Percentiles rank a stretch among this genome's conserved stretches.
phyloP scores from a whole-genome alignment of 1,284 basidiomycete species.

The Calocybe gambosa region DNA sequence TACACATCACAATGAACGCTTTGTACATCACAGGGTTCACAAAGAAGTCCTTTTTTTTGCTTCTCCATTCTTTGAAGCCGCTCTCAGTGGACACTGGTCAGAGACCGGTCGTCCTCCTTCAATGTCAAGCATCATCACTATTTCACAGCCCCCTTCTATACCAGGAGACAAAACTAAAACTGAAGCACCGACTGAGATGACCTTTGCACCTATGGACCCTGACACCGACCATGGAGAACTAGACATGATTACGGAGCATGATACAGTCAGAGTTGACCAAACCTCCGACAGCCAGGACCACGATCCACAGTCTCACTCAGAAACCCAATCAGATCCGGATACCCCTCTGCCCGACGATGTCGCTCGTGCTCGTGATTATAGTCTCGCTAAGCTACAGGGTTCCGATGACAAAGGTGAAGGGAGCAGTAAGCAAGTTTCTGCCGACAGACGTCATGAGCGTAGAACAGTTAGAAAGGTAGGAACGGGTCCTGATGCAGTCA shows the following conservation, averaged over 20 bases:
- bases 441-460: constrained; percentile 14
- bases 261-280: constrained; percentile 20
- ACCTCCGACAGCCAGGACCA: constrained; percentile 26
- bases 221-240: constrained; percentile 42
- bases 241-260: constrained; percentile 32
- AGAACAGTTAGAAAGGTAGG: constrained; percentile 34
- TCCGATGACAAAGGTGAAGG: constrained; percentile 7
- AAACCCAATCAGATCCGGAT: constrained; percentile 24
- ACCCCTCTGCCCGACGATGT: constrained; percentile 22
- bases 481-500: constrained; percentile 65
- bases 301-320: constrained; percentile 22
- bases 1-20: background rate
- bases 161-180: constrained; percentile 39
- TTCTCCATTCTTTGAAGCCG: constrained; percentile 82
- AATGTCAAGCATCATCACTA: constrained; percentile 76
- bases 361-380: constrained; percentile 32
- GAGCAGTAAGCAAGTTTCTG: constrained; percentile 13
- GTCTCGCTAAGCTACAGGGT: constrained; percentile 43
- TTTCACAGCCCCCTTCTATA: constrained; percentile 61
- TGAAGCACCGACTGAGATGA: constrained; percentile 45
- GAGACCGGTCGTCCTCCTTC: constrained; percentile 68
- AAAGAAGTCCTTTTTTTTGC: constrained; percentile 81
- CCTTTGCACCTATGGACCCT: constrained; percentile 50
- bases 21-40: constrained; percentile 54
- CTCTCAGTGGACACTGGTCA: constrained; percentile 74